Base-by-base conservation (phyloP, 495 filamentous ascomycete genomes). In the Arthonia radiata region DNA sequence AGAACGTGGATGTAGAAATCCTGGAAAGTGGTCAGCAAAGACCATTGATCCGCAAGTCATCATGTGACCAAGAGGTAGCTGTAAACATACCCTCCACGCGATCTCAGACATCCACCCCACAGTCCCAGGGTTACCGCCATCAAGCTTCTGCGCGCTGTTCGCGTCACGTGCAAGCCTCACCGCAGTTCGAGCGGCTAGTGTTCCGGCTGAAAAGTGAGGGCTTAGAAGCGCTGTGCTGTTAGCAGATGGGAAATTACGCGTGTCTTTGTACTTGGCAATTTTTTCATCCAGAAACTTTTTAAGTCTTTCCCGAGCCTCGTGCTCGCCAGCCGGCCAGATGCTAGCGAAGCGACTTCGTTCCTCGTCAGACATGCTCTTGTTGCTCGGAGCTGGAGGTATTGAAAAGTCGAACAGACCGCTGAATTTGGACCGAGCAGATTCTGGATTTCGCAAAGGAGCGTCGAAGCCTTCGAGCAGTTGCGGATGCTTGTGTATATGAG, bases 1-100 rank as follows among this genome's bases (percentile, higher is more conserved):
- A 91, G 52, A 3, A 91, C 74, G 43, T 91, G 78, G 33, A 73
- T 75, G 47, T 92, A 92, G 41, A 92, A 93, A 38, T 92, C 81
- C n/a, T n/a, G n/a, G n/a, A n/a, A n/a, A n/a, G n/a, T n/a, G n/a
- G n/a, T n/a, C n/a, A n/a, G n/a, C n/a, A n/a, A n/a, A n/a, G n/a
- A n/a, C n/a, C n/a, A n/a, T n/a, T n/a, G n/a, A n/a, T n/a, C n/a
- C n/a, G n/a, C n/a, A n/a, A n/a, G n/a, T n/a, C n/a, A n/a, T n/a
- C n/a, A n/a, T n/a, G n/a, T n/a, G n/a, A n/a, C n/a, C n/a, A n/a
- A n/a, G n/a, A n/a, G n/a, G n/a, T n/a, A n/a, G n/a, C n/a, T n/a
- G n/a, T n/a, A n/a, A n/a, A n/a, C n/a, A n/a, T n/a, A n/a, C n/a
- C 5, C 81, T 56, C 82, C 81, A 89, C 1, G 77, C 81, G 0